Evolutionary conservation across 192 early-diverging fungal genomes (phyloP).

Genomic region (Kickxella alabastrina): DNA sequence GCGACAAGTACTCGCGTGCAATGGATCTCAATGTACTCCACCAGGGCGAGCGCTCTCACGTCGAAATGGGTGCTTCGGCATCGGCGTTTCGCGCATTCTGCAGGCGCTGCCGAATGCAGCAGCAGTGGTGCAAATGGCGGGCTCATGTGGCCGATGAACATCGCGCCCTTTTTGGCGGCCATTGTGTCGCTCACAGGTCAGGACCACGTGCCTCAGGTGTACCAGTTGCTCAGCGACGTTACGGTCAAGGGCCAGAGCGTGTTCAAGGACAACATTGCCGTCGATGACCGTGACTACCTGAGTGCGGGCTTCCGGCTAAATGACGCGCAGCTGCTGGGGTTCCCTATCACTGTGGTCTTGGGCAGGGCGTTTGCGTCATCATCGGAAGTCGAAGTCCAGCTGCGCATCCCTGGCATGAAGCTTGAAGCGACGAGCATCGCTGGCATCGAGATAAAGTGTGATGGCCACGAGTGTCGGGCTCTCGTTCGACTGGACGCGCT

Average conservation of each 20-base stretch:
- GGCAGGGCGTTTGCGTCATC: constrained; percentile 56
- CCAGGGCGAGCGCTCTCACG: constrained; percentile 35
- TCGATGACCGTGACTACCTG: constrained; percentile 67
- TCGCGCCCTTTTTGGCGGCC: constrained; percentile 73
- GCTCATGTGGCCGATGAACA: constrained; percentile 73
- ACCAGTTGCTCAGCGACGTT: constrained; percentile 1
- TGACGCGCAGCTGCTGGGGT: constrained; percentile 78
- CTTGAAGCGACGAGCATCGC: neutral
- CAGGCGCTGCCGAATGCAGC: constrained; percentile 70
- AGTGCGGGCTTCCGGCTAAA: constrained; percentile 77
- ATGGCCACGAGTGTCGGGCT: constrained; percentile 15
- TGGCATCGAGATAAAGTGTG: constrained; percentile 1
- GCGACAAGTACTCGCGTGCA: constrained; percentile 78
- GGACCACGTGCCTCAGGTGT: constrained; percentile 10
- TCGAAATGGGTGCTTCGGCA: constrained; percentile 89
- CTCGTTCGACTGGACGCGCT: constrained; percentile 16
- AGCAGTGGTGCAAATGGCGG: constrained; percentile 53
- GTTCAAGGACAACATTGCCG: constrained; percentile 53
- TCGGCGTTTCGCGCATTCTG: constrained; percentile 79
- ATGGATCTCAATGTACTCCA: constrained; percentile 59
- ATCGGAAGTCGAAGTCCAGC: constrained; percentile 35
- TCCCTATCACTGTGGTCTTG: constrained; percentile 71
- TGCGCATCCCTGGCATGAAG: constrained; percentile 27
- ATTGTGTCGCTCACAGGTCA: constrained; percentile 56
- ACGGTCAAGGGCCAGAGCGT: constrained; percentile 1